phyloP scores from a whole-genome alignment of 768 basidiomycete genomes.

The Tricholoma sp. region DNA sequence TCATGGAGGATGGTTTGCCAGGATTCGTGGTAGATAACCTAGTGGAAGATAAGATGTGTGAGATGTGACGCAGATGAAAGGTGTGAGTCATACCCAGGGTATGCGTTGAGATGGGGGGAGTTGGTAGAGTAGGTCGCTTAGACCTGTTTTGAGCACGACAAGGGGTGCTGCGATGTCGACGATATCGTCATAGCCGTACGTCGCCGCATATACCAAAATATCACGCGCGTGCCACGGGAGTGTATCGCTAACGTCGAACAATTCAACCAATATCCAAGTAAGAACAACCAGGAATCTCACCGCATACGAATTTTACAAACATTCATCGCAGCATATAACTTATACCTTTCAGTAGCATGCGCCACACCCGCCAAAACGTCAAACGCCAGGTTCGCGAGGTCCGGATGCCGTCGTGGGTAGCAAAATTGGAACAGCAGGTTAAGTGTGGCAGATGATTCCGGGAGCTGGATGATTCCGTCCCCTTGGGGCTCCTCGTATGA shows the following conservation, averaged over 20 bases:
- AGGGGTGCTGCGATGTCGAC: too few species aligned
- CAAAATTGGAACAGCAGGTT: conserved; percentile 6
- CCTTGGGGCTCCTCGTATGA: background rate
- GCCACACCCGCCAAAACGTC: background rate
- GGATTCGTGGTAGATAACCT: background rate
- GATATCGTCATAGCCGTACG: too few species aligned
- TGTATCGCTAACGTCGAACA: background rate
- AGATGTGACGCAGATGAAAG: background rate
- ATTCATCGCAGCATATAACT: conserved; percentile 1
- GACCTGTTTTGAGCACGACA: too few species aligned
- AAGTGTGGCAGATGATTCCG: conserved; percentile 1
- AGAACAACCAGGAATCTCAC: background rate
- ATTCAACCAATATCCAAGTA: background rate
- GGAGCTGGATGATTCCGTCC: background rate
- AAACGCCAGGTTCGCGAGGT: background rate
- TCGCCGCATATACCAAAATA: background rate
- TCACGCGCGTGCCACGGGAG: background rate
- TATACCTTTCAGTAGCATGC: conserved; percentile 7
- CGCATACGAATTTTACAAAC: conserved; percentile 7
- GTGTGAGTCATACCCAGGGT: too few species aligned
- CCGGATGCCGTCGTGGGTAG: conserved; percentile 8
- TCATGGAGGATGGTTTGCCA: background rate
- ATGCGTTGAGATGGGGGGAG: too few species aligned
- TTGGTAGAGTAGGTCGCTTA: too few species aligned
- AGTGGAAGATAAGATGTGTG: background rate